Evolutionary conservation across 257 asterid species (phyloP).

Genomic region (Galeopsis tetrahit): DNA sequence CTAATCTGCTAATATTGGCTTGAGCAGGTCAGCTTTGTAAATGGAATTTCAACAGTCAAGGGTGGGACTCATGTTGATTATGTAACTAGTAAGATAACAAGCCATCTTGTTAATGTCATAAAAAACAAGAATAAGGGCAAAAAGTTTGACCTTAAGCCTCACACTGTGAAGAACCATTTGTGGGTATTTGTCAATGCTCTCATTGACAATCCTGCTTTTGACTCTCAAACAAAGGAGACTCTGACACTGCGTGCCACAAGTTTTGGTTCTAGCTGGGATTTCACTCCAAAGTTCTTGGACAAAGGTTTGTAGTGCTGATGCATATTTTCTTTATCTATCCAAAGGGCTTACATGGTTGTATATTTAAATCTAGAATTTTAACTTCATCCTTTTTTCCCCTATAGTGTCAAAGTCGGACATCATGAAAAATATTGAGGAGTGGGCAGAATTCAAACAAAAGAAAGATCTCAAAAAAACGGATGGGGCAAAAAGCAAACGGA

Average conservation of each 20-base stretch:
- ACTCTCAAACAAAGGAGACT: constrained; percentile 98
- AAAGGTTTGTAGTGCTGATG: constrained; percentile 52
- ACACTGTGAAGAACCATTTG: constrained; percentile 79
- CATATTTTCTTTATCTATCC: constrained; percentile 27
- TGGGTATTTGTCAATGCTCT: constrained; percentile 99
- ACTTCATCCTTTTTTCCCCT: constrained; percentile 16
- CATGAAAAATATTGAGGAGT: constrained; percentile 80
- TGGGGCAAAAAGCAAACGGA: constrained; percentile 69
- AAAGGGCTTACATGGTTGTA: not conserved
- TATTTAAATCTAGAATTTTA: constrained; percentile 15
- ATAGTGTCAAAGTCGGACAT: constrained; percentile 90
- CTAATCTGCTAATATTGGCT: constrained; percentile 22
- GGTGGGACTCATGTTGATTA: constrained; percentile 99
- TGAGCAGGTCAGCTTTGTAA: constrained; percentile 93
- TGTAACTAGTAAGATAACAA: constrained; percentile 83
- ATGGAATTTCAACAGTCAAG: constrained; percentile 87
- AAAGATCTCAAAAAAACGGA: constrained; percentile 95
- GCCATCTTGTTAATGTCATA: constrained; percentile 60
- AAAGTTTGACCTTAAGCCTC: constrained; percentile 75
- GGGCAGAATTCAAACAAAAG: constrained; percentile 93
- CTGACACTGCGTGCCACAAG: constrained; percentile 86
- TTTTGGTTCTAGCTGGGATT: constrained; percentile 92
- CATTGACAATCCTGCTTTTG: constrained; percentile 98
- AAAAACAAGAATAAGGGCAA: constrained; percentile 71
- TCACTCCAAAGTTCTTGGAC: constrained; percentile 73